These are phyloP conservation scores for Cladorrhinum sp. DNA, from an alignment of 2,329 filamentous ascomycete species.

Conservation along the genomic window DNA sequence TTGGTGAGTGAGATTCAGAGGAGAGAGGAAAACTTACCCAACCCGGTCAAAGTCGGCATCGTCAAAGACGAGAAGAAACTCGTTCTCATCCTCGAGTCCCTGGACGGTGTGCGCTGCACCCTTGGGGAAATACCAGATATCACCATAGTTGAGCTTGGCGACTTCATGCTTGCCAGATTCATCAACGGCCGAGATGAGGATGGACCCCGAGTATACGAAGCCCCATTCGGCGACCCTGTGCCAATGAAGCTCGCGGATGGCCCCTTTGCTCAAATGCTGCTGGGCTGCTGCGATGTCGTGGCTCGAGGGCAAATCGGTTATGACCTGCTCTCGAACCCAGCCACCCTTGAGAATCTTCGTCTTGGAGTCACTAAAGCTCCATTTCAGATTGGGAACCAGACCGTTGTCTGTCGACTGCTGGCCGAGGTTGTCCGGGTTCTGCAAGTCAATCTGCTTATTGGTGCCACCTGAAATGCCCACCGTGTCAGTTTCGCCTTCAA, in stretches of 20 bases:
- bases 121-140: conserved; percentile 53
- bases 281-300: conserved; percentile 66
- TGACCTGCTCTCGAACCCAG: conserved; percentile 64
- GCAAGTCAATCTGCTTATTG: conserved; percentile 56
- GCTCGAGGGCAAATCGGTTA: conserved; percentile 63
- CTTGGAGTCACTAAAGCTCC: conserved; percentile 67
- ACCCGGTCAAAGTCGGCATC: conserved; percentile 63
- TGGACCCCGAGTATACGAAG: conserved; percentile 55
- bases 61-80: conserved; percentile 65
- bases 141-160: conserved; percentile 48
- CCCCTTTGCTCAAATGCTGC: conserved; percentile 64
- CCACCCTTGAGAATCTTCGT: conserved; percentile 60
- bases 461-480: conserved; percentile 54
- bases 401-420: conserved; percentile 61
- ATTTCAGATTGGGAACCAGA: conserved; percentile 63
- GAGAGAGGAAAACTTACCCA: conserved; percentile 40
- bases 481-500: conserved; percentile 5
- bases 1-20: background rate
- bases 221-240: conserved; percentile 68
- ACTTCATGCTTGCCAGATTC: conserved; percentile 41
- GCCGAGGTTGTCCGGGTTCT: conserved; percentile 63
- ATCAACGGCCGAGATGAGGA: conserved; percentile 41
- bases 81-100: conserved; percentile 63
- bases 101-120: conserved; percentile 55
- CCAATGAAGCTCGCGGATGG: conserved; percentile 65